Conservation (phyloP, 345 rosid species). For the Draba incana region DNA sequence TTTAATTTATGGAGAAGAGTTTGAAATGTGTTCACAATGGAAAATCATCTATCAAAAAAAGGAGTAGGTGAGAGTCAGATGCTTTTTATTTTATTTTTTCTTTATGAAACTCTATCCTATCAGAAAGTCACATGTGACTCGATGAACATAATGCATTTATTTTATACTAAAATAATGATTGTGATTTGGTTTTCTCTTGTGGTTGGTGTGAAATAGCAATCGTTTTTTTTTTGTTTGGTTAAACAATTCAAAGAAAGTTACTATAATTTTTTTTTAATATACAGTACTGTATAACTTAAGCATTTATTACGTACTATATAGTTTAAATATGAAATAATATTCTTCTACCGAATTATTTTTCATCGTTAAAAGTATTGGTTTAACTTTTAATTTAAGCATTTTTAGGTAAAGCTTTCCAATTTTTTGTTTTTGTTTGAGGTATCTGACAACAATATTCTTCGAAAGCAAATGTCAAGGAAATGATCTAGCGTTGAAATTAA, state of each 20-base stretch:
- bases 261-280: background rate
- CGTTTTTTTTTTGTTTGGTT: background rate
- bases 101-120: constrained; percentile 11
- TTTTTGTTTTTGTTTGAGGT: background rate
- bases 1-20: background rate
- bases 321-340: background rate
- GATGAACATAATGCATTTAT: background rate
- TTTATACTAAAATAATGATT: background rate
- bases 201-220: constrained; percentile 23
- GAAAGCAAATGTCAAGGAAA: constrained; percentile 20
- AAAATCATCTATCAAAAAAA: background rate
- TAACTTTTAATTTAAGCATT: background rate
- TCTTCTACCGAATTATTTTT: constrained; percentile 3
- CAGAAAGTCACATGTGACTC: background rate
- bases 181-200: background rate
- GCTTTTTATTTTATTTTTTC: constrained; percentile 10
- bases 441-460: constrained; percentile 20
- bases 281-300: background rate
- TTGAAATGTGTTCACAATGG: background rate
- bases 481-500: background rate
- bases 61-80: constrained; percentile 23
- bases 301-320: background rate
- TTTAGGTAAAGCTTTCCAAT: background rate
- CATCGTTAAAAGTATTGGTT: background rate
- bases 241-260: constrained; percentile 10